phyloP scores from a whole-genome alignment of 129 eudicot genomes.

The Gnaphalium uliginosum region DNA sequence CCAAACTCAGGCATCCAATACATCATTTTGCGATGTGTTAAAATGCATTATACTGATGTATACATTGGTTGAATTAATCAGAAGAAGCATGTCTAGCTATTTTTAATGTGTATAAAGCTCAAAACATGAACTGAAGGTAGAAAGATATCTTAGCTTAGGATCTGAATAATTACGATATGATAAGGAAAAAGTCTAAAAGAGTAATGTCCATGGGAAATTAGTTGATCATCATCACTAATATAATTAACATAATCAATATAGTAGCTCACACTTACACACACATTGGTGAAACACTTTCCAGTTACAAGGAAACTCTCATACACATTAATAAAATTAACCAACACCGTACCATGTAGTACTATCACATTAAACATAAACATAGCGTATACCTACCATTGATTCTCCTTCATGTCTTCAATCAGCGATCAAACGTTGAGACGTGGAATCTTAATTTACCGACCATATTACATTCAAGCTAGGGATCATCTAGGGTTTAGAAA shows the following conservation, averaged over 20 bases:
- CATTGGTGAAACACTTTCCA: conserved; percentile 24
- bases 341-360: conserved; percentile 30
- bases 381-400: conserved; percentile 12
- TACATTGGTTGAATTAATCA: not conserved
- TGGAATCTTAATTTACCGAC: conserved; percentile 24
- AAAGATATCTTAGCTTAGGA: not conserved
- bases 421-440: conserved; percentile 24
- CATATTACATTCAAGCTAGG: conserved; percentile 26
- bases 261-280: conserved; percentile 42
- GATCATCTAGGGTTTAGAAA: conserved; percentile 21
- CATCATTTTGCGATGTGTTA: not conserved
- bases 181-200: not conserved
- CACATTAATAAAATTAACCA: conserved; percentile 24
- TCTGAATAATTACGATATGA: conserved; percentile 7
- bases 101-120: not conserved
- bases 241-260: conserved; percentile 31
- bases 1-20: not conserved
- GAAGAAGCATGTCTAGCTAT: not conserved
- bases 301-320: not conserved
- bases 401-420: conserved; percentile 28
- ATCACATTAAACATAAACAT: conserved; percentile 6
- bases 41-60: not conserved
- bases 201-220: conserved; percentile 23
- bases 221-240: conserved; percentile 23
- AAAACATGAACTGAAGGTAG: conserved; percentile 11